phyloP scores from a whole-genome alignment of 2,329 filamentous ascomycete genomes.

The Capronia coronata region DNA sequence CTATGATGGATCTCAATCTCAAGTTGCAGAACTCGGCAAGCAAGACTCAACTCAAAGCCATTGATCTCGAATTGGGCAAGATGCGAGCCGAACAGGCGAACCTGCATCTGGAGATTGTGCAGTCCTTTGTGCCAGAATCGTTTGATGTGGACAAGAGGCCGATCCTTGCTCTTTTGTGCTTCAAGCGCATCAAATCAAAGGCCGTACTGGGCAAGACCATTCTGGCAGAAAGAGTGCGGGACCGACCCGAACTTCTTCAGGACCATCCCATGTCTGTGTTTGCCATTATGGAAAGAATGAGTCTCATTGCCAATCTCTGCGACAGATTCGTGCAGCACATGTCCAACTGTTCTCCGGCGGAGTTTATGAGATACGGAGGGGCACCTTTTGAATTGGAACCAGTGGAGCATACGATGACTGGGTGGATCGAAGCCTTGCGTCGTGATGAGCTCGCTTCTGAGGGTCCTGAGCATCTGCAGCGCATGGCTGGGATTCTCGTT shows the following conservation, averaged over 20 bases:
- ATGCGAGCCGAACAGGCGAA: slow-evolving; percentile 83
- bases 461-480: slow-evolving; percentile 71
- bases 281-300: slow-evolving; percentile 76
- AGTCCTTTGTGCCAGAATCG: slow-evolving; percentile 78
- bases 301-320: slow-evolving; percentile 76
- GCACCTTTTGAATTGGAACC: slow-evolving; percentile 83
- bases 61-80: slow-evolving; percentile 79
- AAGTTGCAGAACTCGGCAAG: slow-evolving; percentile 84
- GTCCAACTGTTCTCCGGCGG: slow-evolving; percentile 66
- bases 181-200: slow-evolving; percentile 85
- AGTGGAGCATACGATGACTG: slow-evolving; percentile 80
- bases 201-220: slow-evolving; percentile 70
- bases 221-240: slow-evolving; percentile 68
- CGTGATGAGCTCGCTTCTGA: slow-evolving; percentile 80
- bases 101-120: slow-evolving; percentile 82
- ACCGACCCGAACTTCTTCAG: slow-evolving; percentile 58
- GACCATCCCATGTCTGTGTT: slow-evolving; percentile 75
- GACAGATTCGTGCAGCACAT: slow-evolving; percentile 54
- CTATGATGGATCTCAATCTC: slow-evolving; percentile 95
- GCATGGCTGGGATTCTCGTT: slow-evolving; percentile 77
- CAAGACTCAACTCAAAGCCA: slow-evolving; percentile 89
- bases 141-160: slow-evolving; percentile 77
- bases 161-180: slow-evolving; percentile 78
- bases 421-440: slow-evolving; percentile 77
- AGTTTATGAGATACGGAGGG: slow-evolving; percentile 72